These are phyloP conservation scores for Apiospora marii DNA, from an alignment of 2,329 filamentous ascomycete species.

Conservation along the genomic window DNA sequence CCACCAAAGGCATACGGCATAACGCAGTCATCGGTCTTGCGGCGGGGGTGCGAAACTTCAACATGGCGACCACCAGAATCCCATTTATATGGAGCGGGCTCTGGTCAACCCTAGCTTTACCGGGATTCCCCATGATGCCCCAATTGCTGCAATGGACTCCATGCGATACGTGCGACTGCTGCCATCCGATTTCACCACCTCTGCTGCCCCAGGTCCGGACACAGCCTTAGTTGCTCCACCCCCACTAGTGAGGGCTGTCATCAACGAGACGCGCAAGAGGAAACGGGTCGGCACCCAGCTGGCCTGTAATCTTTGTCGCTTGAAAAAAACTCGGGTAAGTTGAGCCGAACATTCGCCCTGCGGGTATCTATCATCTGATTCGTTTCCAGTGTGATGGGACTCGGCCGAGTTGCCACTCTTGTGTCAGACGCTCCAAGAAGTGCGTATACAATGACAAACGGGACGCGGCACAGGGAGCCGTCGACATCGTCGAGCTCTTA, in stretches of 20 bases:
- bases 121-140: neutral
- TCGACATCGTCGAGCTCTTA: constrained; percentile 12
- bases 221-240: too few relatives aligned
- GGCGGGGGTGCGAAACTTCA: too few relatives aligned
- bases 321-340: too few relatives aligned
- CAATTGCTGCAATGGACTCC: neutral
- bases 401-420: constrained; percentile 12
- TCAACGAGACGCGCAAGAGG: constrained; percentile 1
- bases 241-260: too few relatives aligned
- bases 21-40: too few relatives aligned
- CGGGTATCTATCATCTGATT: too few relatives aligned
- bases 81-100: too few relatives aligned
- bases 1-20: too few relatives aligned
- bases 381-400: constrained; percentile 19
- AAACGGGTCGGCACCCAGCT: constrained; percentile 17
- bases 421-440: neutral
- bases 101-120: too few relatives aligned
- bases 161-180: neutral
- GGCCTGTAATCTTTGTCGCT: constrained; percentile 25
- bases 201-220: neutral
- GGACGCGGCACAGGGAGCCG: neutral
- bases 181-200: neutral
- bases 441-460: constrained; percentile 20
- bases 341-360: too few relatives aligned
- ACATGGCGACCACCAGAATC: too few relatives aligned